These are phyloP conservation scores for Aegle marmelos DNA, from an alignment of 345 rosid species.

Conservation along the genomic window DNA sequence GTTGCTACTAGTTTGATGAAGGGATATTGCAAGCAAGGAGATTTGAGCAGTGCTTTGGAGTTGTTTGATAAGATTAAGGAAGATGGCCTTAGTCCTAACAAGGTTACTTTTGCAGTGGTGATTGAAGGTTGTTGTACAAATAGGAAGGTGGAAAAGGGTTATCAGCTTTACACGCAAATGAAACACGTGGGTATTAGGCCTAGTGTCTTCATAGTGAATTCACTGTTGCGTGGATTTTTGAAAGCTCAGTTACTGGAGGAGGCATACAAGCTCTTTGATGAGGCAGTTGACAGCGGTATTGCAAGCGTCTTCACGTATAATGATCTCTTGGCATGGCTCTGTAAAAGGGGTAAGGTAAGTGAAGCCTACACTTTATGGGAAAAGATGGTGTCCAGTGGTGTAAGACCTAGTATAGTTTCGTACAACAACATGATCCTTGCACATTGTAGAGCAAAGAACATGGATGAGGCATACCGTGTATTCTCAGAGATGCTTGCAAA, in stretches of 20 bases:
- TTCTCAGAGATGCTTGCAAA: conserved; percentile 46
- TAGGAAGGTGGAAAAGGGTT: conserved; percentile 50
- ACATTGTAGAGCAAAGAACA: conserved; percentile 39
- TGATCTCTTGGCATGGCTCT: conserved; percentile 47
- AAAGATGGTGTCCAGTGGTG: conserved; percentile 51
- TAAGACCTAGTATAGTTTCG: conserved; percentile 46
- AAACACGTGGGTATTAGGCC: conserved; percentile 45
- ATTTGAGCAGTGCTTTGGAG: conserved; percentile 49
- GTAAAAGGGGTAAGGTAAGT: conserved; percentile 46
- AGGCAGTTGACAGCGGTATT: conserved; percentile 47
- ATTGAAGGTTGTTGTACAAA: conserved; percentile 63
- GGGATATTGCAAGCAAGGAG: conserved; percentile 54
- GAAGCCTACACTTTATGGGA: conserved; percentile 54
- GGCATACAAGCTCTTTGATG: conserved; percentile 51
- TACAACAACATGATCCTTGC: conserved; percentile 64
- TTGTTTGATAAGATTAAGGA: conserved; percentile 51
- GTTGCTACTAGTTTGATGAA: conserved; percentile 65
- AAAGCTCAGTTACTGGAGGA: conserved; percentile 33
- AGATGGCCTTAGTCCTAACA: conserved; percentile 60
- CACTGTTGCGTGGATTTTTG: conserved; percentile 56
- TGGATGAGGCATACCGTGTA: conserved; percentile 43
- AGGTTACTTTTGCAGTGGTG: conserved; percentile 57
- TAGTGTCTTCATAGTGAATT: conserved; percentile 43
- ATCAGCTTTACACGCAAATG: conserved; percentile 62
- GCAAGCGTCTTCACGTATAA: conserved; percentile 59